These are phyloP conservation scores for Graphiopsis chlorocephala DNA, from an alignment of 2,329 filamentous ascomycete species.

Conservation along the genomic window DNA sequence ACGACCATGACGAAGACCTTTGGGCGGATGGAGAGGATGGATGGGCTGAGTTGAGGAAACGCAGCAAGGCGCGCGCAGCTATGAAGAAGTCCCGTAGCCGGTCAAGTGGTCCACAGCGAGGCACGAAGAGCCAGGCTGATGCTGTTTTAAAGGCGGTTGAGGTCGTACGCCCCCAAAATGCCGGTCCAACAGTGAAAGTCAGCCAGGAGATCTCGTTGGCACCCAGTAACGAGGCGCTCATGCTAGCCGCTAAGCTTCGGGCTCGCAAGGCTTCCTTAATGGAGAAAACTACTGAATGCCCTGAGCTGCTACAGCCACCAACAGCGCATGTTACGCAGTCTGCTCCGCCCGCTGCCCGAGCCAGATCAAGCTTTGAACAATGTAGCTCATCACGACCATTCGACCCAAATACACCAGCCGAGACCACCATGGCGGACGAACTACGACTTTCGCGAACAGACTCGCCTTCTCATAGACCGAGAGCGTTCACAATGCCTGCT, in stretches of 20 bases:
- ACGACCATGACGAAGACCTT: conserved; percentile 9
- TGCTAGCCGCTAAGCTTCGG: conserved; percentile 20
- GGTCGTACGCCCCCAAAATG: not conserved
- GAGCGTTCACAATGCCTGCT: not conserved
- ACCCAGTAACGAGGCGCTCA: conserved; percentile 21
- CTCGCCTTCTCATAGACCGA: conserved; percentile 11
- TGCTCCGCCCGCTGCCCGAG: conserved; percentile 4
- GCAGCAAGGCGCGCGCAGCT: not conserved
- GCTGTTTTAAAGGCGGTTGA: not conserved
- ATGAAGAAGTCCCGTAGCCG: not conserved
- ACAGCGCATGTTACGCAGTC: not conserved
- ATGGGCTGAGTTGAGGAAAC: conserved; percentile 17
- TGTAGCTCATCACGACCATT: conserved; percentile 1
- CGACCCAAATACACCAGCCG: conserved; percentile 3
- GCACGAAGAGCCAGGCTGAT: not conserved
- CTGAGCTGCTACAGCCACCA: not conserved
- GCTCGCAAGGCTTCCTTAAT: conserved; percentile 1
- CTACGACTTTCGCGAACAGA: conserved; percentile 10
- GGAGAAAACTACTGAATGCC: not conserved
- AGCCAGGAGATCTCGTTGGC: conserved; percentile 13
- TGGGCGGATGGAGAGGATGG: conserved; percentile 20
- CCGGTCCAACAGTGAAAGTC: not conserved
- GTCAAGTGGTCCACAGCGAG: not conserved
- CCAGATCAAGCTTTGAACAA: conserved; percentile 6
- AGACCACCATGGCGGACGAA: conserved; percentile 14